Evolutionary conservation across 2,329 filamentous ascomycete species (phyloP), one percentile per base, ranked within the genome.

Genomic region (Dothistroma septosporum): DNA sequence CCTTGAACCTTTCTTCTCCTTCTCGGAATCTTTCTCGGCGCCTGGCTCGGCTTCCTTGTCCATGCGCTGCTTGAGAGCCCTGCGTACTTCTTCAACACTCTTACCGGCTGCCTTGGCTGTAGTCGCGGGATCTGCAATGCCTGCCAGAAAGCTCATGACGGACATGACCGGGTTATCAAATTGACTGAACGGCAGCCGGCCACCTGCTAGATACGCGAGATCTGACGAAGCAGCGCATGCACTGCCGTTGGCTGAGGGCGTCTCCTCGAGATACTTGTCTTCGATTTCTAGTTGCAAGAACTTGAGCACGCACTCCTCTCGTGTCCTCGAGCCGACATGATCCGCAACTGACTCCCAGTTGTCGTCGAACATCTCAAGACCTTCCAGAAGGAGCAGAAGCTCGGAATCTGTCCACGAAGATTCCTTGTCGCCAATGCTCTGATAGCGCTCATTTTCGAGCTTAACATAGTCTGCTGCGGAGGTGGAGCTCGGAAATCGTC

Each of bases 251-350:
- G 86, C 84, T 78, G 83, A 11, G 48, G 79, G 66, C 8, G 68
- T 63, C 24, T 74, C 76, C 70, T 97, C 92, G 10, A 97, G 81
- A 72, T 97, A 99, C 75, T 96, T 95, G 79, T 97, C 93, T 75
- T 97, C 94, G 64, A 99, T 99, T 68, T 97, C 93, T 37, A 99
- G 82, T 73, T 97, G 92, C 65, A 99, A 77, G 79, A 99, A 99
- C 74, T 97, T 94, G 69, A 97, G 83, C 16, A 97, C 93, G 74
- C 94, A 99, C 78, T 99, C 93, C 75, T 99, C 95, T 57, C 91
- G 85, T 1, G 92, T 96, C 62, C 93, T 87, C 2, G 91, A 95
- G 53, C 90, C 90, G 48, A 99, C 94, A 71, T 97, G 90, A 64
- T 93, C 91, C 1, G 95, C 88, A 66, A 99, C 92, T 70, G 91